phyloP scores from a whole-genome alignment of 2,329 filamentous ascomycete genomes.

The Septoria petroselini region DNA sequence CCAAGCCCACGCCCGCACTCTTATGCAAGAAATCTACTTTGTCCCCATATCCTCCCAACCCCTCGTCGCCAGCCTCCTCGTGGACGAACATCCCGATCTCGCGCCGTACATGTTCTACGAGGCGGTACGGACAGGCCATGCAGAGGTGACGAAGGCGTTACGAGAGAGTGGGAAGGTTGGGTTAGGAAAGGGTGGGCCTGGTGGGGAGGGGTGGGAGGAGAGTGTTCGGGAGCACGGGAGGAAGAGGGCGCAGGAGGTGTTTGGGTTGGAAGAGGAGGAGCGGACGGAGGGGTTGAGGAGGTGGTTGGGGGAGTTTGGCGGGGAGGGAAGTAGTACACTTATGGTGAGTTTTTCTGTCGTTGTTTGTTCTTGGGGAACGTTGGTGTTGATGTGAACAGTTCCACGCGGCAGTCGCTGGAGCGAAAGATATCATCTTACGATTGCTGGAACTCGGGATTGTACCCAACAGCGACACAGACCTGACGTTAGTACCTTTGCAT shows the following conservation, averaged over 20 bases:
- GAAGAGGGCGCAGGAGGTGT: slow-evolving; percentile 3
- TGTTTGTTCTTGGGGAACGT: background rate
- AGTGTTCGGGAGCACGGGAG: background rate
- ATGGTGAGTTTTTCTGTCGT: background rate
- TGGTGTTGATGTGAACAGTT: slow-evolving; percentile 5
- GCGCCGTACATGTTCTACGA: slow-evolving; percentile 15
- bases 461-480: background rate
- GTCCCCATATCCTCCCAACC: slow-evolving; percentile 8
- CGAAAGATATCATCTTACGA: slow-evolving; percentile 6
- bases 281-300: background rate
- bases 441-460: slow-evolving; percentile 13
- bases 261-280: slow-evolving; percentile 2
- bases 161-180: slow-evolving; percentile 2
- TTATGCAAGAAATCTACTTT: slow-evolving; percentile 10
- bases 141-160: slow-evolving; percentile 11
- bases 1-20: slow-evolving; percentile 7
- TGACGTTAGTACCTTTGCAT: slow-evolving; percentile 11
- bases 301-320: slow-evolving; percentile 8
- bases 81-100: slow-evolving; percentile 11
- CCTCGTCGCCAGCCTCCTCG: slow-evolving; percentile 3
- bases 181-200: background rate
- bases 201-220: background rate
- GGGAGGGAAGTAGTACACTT: background rate
- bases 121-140: slow-evolving; percentile 11
- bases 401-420: slow-evolving; percentile 12